Evolutionary conservation across 2,329 filamentous ascomycete species (phyloP), one percentile per base, ranked within the genome.

Genomic region (Pseudogymnoascus sp.): DNA sequence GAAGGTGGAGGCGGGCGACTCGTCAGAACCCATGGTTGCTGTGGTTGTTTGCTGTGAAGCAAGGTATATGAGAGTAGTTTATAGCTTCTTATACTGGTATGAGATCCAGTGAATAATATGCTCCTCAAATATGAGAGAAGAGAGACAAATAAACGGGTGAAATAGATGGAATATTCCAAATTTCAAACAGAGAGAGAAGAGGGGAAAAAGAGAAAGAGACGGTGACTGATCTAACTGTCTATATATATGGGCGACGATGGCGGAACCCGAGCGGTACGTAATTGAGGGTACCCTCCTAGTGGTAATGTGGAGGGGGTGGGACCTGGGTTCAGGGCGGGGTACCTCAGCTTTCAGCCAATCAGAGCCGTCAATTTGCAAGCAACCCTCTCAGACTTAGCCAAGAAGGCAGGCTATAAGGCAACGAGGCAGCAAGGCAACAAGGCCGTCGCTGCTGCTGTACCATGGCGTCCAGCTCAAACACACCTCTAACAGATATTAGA

Each of bases 1-100:
- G 71, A 75, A 78, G 65, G 77, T 78, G 60, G 76, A 76, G 6
- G 74, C 73, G 35, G 76, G 69, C 64, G 73, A 74, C 47, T 77
- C 72, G 71, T 78, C 71, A 67, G 72, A 72, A 65, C 71, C 74
- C 76, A 80, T 79, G 60, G 64, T 75, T 66, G 66, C 67, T 1
- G 28, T 53, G n/a, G 28, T 53, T 33, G n/a, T 12, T 25, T 25
- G 47, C 47, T 53, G 47, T 53, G 47, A 53, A 53, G 47, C 47
- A 18, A 18, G 47, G 14, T 53, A 33, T 53, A 53, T 53, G 47
- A n/a, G 47, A 53, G 22, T 8, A 53, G 9, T 15, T 53, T 11
- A 53, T 53, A 53, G 11, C 15, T 53, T 53, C 47, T 53, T 53
- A 33, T 53, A 53, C 28, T 33, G 28, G 28, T 33, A 33, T 33